phyloP scores from a whole-genome alignment of 106 monocot species.

The Apostasia shenzhenica region DNA sequence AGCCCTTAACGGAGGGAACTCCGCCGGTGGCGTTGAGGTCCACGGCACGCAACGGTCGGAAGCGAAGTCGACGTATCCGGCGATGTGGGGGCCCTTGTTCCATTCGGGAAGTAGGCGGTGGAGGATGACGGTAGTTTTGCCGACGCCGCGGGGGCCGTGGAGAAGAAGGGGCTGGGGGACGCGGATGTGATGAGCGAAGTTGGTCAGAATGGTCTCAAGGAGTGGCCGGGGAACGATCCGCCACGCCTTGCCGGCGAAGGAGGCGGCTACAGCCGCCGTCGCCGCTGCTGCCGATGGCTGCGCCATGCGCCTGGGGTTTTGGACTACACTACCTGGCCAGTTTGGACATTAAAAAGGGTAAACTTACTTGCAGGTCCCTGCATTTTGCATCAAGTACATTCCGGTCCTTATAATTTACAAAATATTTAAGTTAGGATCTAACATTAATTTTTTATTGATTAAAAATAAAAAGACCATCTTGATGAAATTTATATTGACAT shows the following conservation, averaged over 20 bases:
- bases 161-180: conserved; percentile 86
- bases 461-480: too few relatives aligned
- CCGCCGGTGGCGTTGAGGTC: conserved; percentile 12
- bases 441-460: too few relatives aligned
- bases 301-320: conserved; percentile 1
- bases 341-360: too few relatives aligned
- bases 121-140: conserved; percentile 73
- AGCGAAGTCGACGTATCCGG: conserved; percentile 79
- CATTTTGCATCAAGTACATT: too few relatives aligned
- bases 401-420: too few relatives aligned
- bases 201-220: conserved; percentile 83
- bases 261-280: conserved; percentile 10
- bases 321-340: not conserved
- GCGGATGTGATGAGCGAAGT: conserved; percentile 72
- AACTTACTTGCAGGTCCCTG: too few relatives aligned
- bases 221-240: conserved; percentile 70
- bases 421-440: too few relatives aligned
- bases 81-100: conserved; percentile 54
- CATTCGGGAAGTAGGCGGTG: conserved; percentile 69
- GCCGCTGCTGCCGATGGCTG: conserved; percentile 9
- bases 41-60: conserved; percentile 24
- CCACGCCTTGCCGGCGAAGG: conserved; percentile 34
- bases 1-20: conserved; percentile 14
- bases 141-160: conserved; percentile 94
- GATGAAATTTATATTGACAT: too few relatives aligned